A percentile compares a stretch with the other conserved stretches of the same genome.
These are phyloP conservation scores for Trichosporon sp. DNA, from an alignment of 1,284 basidiomycete species.

Conservation along the genomic window DNA sequence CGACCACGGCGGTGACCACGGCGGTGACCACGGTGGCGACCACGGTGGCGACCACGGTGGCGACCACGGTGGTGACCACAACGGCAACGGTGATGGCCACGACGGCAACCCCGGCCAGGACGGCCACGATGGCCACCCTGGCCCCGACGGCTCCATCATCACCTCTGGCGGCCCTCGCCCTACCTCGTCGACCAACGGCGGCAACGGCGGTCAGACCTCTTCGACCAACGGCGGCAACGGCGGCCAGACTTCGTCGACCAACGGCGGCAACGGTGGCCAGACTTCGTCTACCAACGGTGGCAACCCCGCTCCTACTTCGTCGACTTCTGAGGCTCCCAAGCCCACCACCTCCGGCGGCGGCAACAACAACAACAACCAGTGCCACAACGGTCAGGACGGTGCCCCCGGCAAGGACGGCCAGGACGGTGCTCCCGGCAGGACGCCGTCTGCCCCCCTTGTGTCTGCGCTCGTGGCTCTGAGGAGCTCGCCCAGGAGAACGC, in stretches of 20 bases:
- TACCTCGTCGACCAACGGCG: background rate
- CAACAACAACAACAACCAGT: background rate
- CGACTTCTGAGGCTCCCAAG: background rate
- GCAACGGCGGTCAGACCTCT: background rate
- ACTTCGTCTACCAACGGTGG: background rate
- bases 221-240: background rate
- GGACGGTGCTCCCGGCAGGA: background rate
- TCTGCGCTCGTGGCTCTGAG: background rate
- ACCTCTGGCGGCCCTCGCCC: background rate
- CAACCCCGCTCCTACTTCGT: background rate
- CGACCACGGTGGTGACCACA: background rate
- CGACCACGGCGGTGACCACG: background rate
- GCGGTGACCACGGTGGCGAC: background rate
- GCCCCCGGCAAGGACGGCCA: background rate
- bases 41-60: background rate
- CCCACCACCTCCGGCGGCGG: background rate
- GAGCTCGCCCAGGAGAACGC: slow-evolving; percentile 5
- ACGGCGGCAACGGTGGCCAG: background rate
- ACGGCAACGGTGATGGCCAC: background rate
- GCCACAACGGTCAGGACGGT: background rate
- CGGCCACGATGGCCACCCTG: background rate
- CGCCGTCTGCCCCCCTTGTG: slow-evolving; percentile 3
- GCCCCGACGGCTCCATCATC: background rate
- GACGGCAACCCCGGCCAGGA: background rate
- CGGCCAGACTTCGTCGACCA: too few species aligned